Base-by-base conservation (phyloP, 2,329 filamentous ascomycete species). In the Didymella glomerata region DNA sequence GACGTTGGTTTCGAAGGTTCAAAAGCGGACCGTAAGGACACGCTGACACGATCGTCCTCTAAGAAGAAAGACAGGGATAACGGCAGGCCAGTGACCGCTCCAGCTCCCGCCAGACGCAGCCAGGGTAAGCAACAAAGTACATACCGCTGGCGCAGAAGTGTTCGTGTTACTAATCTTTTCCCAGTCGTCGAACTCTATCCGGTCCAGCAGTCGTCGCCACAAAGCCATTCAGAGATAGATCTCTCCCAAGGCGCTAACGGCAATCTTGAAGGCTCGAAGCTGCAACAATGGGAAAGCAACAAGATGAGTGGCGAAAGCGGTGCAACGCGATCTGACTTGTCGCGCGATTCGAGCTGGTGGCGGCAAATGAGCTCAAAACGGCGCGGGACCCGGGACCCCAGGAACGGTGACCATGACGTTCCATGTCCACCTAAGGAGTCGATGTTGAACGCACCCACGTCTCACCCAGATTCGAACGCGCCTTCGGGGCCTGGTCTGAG, bases 261-360 rank as follows among this genome's bases (percentile, higher is more conserved):
- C 38, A 73, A 71, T 57, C 62, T 72, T 27, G 72, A 74, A 57
- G 69, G 68, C 47, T 70, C 71, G 27, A 74, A 72, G 42, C 45
- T 70, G 48, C 67, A 68, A 27, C 68, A 70, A 34, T 77, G 75
- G 75, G 71, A 75, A 11, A 64, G 66, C 41, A 69, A 62, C 52
- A 76, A 76, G 50, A 38, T 67, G 22, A 73, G 72, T 45, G 71
- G 61, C 41, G 74, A 76, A 41, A 72, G 68, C 41, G 73, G 61
- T 42, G 60, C 63, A 22, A 68, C 72, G 4, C 66, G 67, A 51
- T 72, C 71, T 11, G 74, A 76, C 56, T 63, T 47, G 4, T 71
- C 69, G 14, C 72, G 73, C 40, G 73, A 77, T 36, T 65, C 69
- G 11, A 68, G 62, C 32, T 77, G 74, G 74, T 77, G 75, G 75